A percentile compares a stretch with the other conserved stretches of the same genome.
Conservation (phyloP, 345 rosid genomes). For the Ceriops zippeliana region DNA sequence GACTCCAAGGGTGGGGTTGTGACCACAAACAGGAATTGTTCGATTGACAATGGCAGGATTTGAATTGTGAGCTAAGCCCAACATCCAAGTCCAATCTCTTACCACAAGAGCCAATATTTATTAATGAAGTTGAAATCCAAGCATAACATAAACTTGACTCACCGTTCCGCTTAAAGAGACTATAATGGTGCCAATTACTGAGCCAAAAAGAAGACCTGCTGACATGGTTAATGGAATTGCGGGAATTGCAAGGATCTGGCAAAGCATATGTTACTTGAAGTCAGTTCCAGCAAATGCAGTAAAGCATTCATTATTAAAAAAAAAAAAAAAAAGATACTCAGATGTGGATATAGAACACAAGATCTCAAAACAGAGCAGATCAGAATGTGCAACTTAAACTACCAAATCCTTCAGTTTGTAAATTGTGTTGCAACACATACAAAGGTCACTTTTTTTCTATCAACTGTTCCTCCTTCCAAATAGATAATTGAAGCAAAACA, state of each 20-base stretch:
- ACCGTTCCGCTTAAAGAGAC: slow-evolving; percentile 99
- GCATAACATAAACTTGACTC: slow-evolving; percentile 20
- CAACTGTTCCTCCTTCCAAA: not conserved
- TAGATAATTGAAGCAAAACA: not conserved
- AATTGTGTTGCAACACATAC: too few relatives aligned
- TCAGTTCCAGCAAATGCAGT: slow-evolving; percentile 9
- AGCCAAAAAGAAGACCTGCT: slow-evolving; percentile 97
- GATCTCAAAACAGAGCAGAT: not conserved
- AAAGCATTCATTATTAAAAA: not conserved
- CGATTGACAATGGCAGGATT: too few relatives aligned
- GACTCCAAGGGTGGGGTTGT: too few relatives aligned
- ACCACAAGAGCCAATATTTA: too few relatives aligned
- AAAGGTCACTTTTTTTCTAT: too few relatives aligned
- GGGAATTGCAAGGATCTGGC: slow-evolving; percentile 86
- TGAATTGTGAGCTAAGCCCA: too few relatives aligned
- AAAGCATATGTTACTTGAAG: slow-evolving; percentile 8
- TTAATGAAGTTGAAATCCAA: not conserved
- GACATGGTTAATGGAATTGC: slow-evolving; percentile 97
- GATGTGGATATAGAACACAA: not conserved
- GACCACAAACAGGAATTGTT: too few relatives aligned
- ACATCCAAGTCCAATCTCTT: too few relatives aligned
- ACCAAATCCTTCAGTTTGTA: too few relatives aligned
- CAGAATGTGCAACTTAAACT: too few relatives aligned
- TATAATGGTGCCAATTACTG: slow-evolving; percentile 75
- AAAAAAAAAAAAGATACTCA: not conserved